Conservation (phyloP, 164 flowering plant genomes). For the Dillenia turbinata region DNA sequence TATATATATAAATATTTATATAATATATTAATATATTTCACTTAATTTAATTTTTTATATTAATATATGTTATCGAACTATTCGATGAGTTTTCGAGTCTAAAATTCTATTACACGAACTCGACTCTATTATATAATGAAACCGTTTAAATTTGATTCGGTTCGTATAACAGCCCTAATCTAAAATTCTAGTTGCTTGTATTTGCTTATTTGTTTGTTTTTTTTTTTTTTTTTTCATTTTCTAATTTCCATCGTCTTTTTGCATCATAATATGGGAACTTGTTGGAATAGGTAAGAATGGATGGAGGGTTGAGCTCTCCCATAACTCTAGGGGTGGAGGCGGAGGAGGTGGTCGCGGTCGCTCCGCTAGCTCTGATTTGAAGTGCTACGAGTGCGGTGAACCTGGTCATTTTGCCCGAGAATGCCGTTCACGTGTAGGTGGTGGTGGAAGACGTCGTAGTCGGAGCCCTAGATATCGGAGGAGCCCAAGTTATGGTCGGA, state of each 20-base stretch:
- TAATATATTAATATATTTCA: no score
- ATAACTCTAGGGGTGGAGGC: slow-evolving; percentile 72
- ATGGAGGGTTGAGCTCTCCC: slow-evolving; percentile 95
- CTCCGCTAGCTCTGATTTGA: slow-evolving; percentile 78
- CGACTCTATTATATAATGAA: no score
- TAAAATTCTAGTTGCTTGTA: no score
- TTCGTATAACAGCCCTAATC: no score
- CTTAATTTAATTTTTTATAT: no score
- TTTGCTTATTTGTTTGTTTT: no score
- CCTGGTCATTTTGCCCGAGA: slow-evolving; percentile 97
- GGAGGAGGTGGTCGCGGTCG: slow-evolving; percentile 69
- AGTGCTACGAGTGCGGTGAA: slow-evolving; percentile 97
- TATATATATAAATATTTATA: no score
- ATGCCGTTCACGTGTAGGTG: slow-evolving; percentile 61
- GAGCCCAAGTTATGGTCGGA: slow-evolving; percentile 93
- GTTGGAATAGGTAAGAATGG: slow-evolving; percentile 71
- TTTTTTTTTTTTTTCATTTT: not conserved
- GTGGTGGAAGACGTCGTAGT: slow-evolving; percentile 77
- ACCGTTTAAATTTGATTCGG: no score
- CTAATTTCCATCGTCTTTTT: not conserved
- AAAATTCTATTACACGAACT: no score
- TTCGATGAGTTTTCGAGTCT: no score
- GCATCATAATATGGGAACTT: not conserved
- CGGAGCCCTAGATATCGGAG: slow-evolving; percentile 79
- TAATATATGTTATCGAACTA: no score